phyloP scores from a whole-genome alignment of 208 protist genomes.

The Naegleria fowleri region DNA sequence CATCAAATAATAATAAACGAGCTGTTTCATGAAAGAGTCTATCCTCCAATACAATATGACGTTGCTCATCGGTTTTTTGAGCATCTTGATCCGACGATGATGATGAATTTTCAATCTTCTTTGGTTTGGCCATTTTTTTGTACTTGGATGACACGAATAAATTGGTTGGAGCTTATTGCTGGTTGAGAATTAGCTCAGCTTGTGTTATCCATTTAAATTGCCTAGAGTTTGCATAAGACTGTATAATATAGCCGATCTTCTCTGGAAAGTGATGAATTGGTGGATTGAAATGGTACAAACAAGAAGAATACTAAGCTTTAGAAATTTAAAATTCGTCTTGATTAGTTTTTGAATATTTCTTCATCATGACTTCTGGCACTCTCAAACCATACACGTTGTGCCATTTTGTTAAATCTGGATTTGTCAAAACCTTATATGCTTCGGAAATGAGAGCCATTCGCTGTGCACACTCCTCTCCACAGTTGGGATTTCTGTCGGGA shows the following conservation, averaged over 20 bases:
- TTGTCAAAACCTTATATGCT: conserved; percentile 9
- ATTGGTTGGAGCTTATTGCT: too few relatives aligned
- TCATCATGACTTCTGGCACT: not conserved
- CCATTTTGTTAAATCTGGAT: not conserved
- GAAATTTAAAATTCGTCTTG: too few relatives aligned
- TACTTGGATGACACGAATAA: too few relatives aligned
- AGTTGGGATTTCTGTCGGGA: conserved; percentile 8
- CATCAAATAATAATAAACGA: not conserved
- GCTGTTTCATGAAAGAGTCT: not conserved
- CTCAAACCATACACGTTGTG: not conserved
- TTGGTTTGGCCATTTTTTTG: not conserved
- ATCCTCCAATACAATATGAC: not conserved
- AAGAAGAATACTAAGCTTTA: too few relatives aligned
- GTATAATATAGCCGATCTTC: too few relatives aligned
- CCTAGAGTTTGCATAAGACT: too few relatives aligned
- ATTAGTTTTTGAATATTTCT: not conserved
- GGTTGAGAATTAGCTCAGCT: too few relatives aligned
- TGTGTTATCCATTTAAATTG: too few relatives aligned
- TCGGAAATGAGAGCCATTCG: not conserved
- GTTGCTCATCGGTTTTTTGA: not conserved
- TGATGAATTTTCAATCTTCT: not conserved
- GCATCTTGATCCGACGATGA: not conserved
- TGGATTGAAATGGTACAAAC: too few relatives aligned
- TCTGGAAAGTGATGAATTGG: too few relatives aligned
- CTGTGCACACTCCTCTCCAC: not conserved